phyloP scores from a whole-genome alignment of 192 early-diverging fungal species.

The Phycomyces nitens region DNA sequence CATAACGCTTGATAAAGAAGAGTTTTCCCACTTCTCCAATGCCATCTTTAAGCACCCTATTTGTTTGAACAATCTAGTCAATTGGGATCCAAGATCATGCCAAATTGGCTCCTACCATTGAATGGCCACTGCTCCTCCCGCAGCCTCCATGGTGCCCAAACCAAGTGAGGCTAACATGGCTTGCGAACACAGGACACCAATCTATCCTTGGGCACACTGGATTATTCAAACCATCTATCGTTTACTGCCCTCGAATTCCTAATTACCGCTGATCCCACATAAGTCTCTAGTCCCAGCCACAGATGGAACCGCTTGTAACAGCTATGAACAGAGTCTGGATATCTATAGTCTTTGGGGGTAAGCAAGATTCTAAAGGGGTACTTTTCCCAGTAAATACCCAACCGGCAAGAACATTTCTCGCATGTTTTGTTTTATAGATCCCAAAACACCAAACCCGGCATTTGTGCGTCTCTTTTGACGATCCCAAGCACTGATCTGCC shows the following conservation, averaged over 20 bases:
- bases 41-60: slow-evolving; percentile 62
- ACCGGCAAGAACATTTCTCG: slow-evolving; percentile 59
- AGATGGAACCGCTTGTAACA: slow-evolving; percentile 55
- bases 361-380: neutral
- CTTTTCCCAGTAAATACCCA: slow-evolving; percentile 30
- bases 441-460: slow-evolving; percentile 10
- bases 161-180: slow-evolving; percentile 65
- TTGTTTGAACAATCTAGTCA: neutral
- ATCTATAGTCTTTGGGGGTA: slow-evolving; percentile 30
- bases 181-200: slow-evolving; percentile 62
- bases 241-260: slow-evolving; percentile 1
- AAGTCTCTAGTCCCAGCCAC: slow-evolving; percentile 62
- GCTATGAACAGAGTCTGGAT: slow-evolving; percentile 56
- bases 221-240: neutral
- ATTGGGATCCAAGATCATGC: neutral
- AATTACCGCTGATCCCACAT: slow-evolving; percentile 54
- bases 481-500: slow-evolving; percentile 4
- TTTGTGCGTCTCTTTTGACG: slow-evolving; percentile 7
- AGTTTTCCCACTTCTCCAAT: slow-evolving; percentile 66
- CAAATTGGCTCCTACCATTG: slow-evolving; percentile 41
- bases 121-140: slow-evolving; percentile 62
- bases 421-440: slow-evolving; percentile 35
- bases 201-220: slow-evolving; percentile 24
- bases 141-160: slow-evolving; percentile 45
- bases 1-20: slow-evolving; percentile 66